Evolutionary conservation across 208 protist species (phyloP).

Genomic region (Leishmania turanica): DNA sequence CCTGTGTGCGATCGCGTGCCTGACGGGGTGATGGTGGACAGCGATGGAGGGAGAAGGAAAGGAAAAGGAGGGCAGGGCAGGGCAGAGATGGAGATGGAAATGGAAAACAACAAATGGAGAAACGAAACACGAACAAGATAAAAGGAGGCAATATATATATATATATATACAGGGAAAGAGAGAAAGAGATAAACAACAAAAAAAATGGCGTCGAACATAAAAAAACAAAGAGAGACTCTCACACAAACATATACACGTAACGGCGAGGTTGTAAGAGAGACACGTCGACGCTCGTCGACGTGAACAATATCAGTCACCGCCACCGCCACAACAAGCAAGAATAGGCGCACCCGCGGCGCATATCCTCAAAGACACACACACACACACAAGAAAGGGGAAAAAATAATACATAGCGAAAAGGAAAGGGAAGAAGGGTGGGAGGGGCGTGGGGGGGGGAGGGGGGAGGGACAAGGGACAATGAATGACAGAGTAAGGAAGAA

Average conservation of each 20-base stretch:
- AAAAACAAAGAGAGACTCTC: not conserved
- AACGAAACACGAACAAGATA: not conserved
- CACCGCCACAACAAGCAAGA: conserved; percentile 1
- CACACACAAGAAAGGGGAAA: not conserved
- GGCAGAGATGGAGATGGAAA: conserved; percentile 3
- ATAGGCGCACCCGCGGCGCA: not conserved
- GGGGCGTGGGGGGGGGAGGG: no score
- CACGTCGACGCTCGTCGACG: not conserved
- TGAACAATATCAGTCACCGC: not conserved
- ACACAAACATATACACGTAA: not conserved
- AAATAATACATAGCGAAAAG: not conserved
- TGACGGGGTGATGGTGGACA: not conserved
- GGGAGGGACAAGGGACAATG: not conserved
- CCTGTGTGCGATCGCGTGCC: not conserved
- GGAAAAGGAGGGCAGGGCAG: not conserved
- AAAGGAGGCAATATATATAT: not conserved
- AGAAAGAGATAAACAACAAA: not conserved
- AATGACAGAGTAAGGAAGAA: not conserved
- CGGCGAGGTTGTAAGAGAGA: not conserved
- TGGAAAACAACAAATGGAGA: not conserved
- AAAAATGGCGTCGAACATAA: not conserved
- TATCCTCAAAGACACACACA: not conserved
- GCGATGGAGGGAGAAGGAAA: conserved; percentile 5
- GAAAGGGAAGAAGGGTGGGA: not conserved
- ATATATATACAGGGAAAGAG: no score